A percentile compares a stretch with the other conserved stretches of the same genome.
These are phyloP conservation scores for Diaporthe vaccinii DNA, from an alignment of 2,329 filamentous ascomycete genomes.

Conservation along the genomic window DNA sequence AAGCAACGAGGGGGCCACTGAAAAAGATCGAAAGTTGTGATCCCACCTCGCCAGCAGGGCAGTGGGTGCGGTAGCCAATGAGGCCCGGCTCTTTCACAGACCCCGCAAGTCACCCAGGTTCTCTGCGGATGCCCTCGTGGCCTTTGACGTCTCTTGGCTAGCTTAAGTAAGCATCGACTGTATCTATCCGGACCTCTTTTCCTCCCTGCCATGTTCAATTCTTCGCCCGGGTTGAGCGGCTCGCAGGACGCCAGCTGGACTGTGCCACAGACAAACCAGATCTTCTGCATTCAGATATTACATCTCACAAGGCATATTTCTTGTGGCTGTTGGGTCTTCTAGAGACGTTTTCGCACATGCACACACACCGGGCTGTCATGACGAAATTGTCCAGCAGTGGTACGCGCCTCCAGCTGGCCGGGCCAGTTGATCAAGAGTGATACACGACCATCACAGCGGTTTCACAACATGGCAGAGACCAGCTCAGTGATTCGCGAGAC, in stretches of 20 bases:
- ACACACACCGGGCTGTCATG: not conserved
- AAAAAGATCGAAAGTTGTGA: conserved; percentile 28
- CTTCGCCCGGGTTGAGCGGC: conserved; percentile 5
- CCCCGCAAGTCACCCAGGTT: conserved; percentile 23
- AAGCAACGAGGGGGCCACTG: conserved; percentile 11
- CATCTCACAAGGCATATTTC: not conserved
- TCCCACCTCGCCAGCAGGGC: conserved; percentile 25
- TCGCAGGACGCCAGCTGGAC: conserved; percentile 7
- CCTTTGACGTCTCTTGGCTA: conserved; percentile 30
- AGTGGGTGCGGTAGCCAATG: conserved; percentile 20
- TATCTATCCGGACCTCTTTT: conserved; percentile 5
- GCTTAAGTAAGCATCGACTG: conserved; percentile 22
- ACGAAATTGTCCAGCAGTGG: conserved; percentile 4
- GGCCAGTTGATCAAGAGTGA: not conserved
- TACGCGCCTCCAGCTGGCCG: not conserved
- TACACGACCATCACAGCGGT: not conserved
- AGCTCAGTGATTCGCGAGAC: conserved; percentile 14
- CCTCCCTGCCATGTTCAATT: conserved; percentile 9
- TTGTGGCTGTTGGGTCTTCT: not conserved
- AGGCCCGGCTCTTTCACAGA: not conserved
- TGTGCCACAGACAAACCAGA: conserved; percentile 1
- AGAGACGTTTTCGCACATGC: conserved; percentile 5
- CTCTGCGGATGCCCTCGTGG: conserved; percentile 31
- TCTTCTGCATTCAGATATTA: conserved; percentile 7
- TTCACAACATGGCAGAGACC: conserved; percentile 4